These are phyloP conservation scores for Cladosporium sp. DNA, from an alignment of 2,329 filamentous ascomycete species.

Conservation along the genomic window DNA sequence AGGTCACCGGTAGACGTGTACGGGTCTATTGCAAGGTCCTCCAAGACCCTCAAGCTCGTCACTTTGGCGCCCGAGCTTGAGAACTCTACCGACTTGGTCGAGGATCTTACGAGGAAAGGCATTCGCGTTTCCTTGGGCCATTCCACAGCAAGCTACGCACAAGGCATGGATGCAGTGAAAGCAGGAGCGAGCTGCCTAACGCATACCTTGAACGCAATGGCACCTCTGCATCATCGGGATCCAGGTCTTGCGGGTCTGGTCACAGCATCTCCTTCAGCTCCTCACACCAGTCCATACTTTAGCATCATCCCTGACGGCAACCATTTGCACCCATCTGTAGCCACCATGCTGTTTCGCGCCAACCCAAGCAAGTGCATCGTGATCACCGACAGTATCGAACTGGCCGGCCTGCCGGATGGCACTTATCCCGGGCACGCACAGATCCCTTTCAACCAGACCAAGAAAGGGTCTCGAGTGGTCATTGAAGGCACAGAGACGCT, in stretches of 20 bases:
- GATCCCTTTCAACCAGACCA: slow-evolving; percentile 47
- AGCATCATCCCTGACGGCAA: slow-evolving; percentile 52
- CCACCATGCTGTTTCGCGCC: slow-evolving; percentile 46
- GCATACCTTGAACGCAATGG: slow-evolving; percentile 55
- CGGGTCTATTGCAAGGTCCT: slow-evolving; percentile 33
- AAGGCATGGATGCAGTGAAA: slow-evolving; percentile 42
- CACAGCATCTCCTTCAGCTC: slow-evolving; percentile 22
- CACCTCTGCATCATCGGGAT: slow-evolving; percentile 46
- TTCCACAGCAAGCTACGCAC: slow-evolving; percentile 43
- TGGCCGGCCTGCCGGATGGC: slow-evolving; percentile 50
- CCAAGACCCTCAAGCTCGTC: slow-evolving; percentile 43
- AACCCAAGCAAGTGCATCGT: slow-evolving; percentile 47
- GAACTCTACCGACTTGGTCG: slow-evolving; percentile 39
- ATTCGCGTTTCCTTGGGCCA: slow-evolving; percentile 50
- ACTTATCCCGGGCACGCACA: slow-evolving; percentile 48
- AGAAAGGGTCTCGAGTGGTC: slow-evolving; percentile 45
- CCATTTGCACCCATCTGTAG: slow-evolving; percentile 50
- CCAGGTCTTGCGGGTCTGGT: slow-evolving; percentile 48
- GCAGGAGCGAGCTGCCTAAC: slow-evolving; percentile 51
- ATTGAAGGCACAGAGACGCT: slow-evolving; percentile 52
- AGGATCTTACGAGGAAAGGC: slow-evolving; percentile 36
- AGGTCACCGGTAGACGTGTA: slow-evolving; percentile 40
- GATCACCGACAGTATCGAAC: slow-evolving; percentile 53
- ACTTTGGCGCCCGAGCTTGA: slow-evolving; percentile 53
- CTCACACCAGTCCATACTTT: slow-evolving; percentile 41